Evolutionary conservation across 1,284 basidiomycete genomes (phyloP).

Genomic region (Cerrena zonata): DNA sequence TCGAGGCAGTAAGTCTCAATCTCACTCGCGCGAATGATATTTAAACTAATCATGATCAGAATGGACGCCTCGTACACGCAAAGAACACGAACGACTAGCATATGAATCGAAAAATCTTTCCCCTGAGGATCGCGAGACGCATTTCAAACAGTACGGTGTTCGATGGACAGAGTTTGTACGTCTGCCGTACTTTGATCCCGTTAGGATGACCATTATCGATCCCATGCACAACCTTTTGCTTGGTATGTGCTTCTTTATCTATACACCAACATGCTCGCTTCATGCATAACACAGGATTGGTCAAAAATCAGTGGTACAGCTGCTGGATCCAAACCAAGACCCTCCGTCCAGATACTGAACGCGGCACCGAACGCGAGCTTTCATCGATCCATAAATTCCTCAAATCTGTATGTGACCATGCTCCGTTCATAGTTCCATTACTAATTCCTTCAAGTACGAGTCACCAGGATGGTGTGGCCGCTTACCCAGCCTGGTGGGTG

Average conservation of each 20-base stretch:
- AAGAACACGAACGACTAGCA: slow-evolving; percentile 14
- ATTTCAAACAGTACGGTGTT: slow-evolving; percentile 20
- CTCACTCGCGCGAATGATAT: background rate
- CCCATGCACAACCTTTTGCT: slow-evolving; percentile 32
- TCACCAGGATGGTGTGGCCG: slow-evolving; percentile 26
- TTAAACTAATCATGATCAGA: slow-evolving; percentile 10
- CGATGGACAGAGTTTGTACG: slow-evolving; percentile 26
- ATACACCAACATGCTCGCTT: background rate
- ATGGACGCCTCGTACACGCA: slow-evolving; percentile 11
- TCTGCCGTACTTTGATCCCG: slow-evolving; percentile 27
- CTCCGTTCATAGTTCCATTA: background rate
- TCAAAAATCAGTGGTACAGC: slow-evolving; percentile 27
- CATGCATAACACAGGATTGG: slow-evolving; percentile 16
- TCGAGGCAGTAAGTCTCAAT: background rate
- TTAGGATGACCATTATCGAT: slow-evolving; percentile 26
- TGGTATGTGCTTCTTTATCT: slow-evolving; percentile 16
- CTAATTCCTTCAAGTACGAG: slow-evolving; percentile 22
- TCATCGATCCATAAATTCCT: slow-evolving; percentile 22
- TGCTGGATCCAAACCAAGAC: slow-evolving; percentile 22
- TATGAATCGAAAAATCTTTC: slow-evolving; percentile 11
- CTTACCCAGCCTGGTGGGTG: slow-evolving; percentile 25
- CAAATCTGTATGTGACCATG: slow-evolving; percentile 10
- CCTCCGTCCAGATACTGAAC: slow-evolving; percentile 17
- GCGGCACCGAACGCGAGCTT: slow-evolving; percentile 19
- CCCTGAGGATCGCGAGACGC: slow-evolving; percentile 11